A percentile compares a stretch with the other conserved stretches of the same genome.
These are phyloP conservation scores for Paxillus rubicundulus DNA, from an alignment of 768 basidiomycete species.

Conservation along the genomic window DNA sequence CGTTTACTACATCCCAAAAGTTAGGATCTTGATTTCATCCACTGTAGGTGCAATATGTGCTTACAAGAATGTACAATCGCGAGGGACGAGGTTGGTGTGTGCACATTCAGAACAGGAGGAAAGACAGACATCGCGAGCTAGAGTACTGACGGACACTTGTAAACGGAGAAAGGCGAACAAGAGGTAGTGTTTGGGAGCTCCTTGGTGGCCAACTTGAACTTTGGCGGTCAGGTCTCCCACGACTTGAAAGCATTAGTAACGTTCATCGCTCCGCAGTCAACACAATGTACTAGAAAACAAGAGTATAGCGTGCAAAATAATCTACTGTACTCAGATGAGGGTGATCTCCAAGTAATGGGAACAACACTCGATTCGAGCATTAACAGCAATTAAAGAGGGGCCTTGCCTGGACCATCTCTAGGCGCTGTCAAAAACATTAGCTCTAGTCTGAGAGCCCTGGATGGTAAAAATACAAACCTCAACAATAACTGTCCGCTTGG, in stretches of 20 bases:
- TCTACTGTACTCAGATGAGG: not conserved
- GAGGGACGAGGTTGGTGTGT: conserved; percentile 74
- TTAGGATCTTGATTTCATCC: conserved; percentile 6
- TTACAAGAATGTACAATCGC: conserved; percentile 72
- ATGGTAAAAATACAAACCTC: conserved; percentile 50
- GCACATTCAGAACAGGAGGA: conserved; percentile 62
- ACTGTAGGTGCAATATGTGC: conserved; percentile 27
- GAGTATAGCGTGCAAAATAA: not conserved
- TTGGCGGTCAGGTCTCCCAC: no score
- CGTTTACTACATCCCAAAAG: conserved; percentile 47
- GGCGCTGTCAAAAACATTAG: conserved; percentile 45
- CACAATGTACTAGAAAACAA: not conserved
- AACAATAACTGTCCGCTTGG: conserved; percentile 61
- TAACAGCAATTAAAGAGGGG: conserved; percentile 76
- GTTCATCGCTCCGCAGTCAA: no score
- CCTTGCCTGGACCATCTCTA: conserved; percentile 67
- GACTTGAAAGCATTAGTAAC: no score
- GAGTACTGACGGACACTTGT: no score
- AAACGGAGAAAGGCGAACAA: no score
- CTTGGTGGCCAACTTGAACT: no score
- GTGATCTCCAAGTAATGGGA: not conserved
- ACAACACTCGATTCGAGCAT: not conserved
- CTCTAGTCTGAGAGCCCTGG: not conserved
- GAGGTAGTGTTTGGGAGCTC: no score
- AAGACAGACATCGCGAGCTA: conserved; percentile 26